Evolutionary conservation across 306 rosid species (phyloP), one percentile per base, ranked within the genome.

Genomic region (cucumber (Cucumis sativus)): DNA sequence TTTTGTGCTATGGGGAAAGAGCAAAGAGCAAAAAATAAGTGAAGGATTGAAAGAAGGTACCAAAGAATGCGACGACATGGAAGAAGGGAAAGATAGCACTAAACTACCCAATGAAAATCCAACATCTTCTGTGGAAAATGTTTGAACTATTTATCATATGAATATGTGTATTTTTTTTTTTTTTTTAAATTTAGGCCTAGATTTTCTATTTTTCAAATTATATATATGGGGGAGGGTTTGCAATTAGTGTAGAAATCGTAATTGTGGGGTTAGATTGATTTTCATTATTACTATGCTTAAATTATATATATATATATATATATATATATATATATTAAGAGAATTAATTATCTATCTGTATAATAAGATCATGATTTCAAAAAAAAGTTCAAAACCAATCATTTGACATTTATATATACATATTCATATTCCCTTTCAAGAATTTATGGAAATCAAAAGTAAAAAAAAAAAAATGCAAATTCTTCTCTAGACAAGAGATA

Each of bases 1-100:
- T 8, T 37, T 39, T 25, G 67, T 75, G 54, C 79, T 75, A 6
- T 74, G 77, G 77, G 77, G 77, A 11, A 74, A 75, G 78, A 58
- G 52, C 68, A 75, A 25, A 56, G 79, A 75, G 67, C 79, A 75
- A 7, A 60, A 75, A 8, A 20, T 75, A 21, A 75, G 23, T 57
- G 79, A 75, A 43, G 68, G 25, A 23, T 12, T 56, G 16, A 59
- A 75, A 39, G 63, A 74, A 75, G 39, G 25, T 75, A 20, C 14
- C 35, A 75, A 56, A 39, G 78, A 75, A 75, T 37, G 66, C 49
- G 11, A 15, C 49, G 11, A 15, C 30, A 6, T 39, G 10, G 30
- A 33, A 35, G 35, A 33, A 35, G 35, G 8, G 52, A 74, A 54
- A 6, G 63, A 74, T 5, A 54, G 1, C n/a, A 54, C 37, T 12